Evolutionary conservation across 2,329 filamentous ascomycete species (phyloP).

Genomic region (Aurifilum marmelostoma): DNA sequence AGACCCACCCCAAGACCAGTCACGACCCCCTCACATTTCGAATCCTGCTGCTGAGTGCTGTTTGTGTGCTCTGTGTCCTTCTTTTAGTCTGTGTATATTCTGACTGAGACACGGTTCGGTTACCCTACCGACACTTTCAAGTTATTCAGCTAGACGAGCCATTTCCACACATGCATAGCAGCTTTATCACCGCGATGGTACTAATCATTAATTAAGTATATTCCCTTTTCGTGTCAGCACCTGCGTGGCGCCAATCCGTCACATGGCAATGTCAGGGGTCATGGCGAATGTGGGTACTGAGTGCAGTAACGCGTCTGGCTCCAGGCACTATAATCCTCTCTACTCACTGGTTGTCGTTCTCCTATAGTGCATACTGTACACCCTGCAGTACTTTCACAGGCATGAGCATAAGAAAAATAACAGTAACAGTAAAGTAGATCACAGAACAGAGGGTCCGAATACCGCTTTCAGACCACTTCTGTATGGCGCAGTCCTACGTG

Average conservation of each 20-base stretch:
- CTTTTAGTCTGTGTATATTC: background rate
- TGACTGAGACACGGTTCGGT: background rate
- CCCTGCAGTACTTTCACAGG: too few relatives aligned
- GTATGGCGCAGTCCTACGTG: background rate
- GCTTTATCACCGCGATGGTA: background rate
- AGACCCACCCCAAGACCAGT: background rate
- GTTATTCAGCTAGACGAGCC: background rate
- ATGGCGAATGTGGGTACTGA: background rate
- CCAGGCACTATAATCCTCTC: background rate
- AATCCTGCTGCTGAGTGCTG: background rate
- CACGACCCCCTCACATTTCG: background rate
- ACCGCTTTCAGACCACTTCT: background rate
- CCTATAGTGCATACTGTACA: background rate
- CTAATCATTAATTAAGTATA: too few relatives aligned
- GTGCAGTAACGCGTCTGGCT: background rate
- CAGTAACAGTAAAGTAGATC: background rate
- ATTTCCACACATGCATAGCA: background rate
- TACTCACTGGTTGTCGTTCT: too few relatives aligned
- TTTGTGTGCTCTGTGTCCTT: background rate
- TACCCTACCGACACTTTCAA: background rate
- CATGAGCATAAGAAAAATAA: background rate
- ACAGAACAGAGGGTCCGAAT: too few relatives aligned
- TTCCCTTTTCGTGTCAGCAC: background rate
- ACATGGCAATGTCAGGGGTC: slow-evolving; percentile 16
- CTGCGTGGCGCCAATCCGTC: slow-evolving; percentile 2